These are phyloP conservation scores for Neurospora sp. DNA, from an alignment of 495 filamentous ascomycete genomes.

Conservation along the genomic window DNA sequence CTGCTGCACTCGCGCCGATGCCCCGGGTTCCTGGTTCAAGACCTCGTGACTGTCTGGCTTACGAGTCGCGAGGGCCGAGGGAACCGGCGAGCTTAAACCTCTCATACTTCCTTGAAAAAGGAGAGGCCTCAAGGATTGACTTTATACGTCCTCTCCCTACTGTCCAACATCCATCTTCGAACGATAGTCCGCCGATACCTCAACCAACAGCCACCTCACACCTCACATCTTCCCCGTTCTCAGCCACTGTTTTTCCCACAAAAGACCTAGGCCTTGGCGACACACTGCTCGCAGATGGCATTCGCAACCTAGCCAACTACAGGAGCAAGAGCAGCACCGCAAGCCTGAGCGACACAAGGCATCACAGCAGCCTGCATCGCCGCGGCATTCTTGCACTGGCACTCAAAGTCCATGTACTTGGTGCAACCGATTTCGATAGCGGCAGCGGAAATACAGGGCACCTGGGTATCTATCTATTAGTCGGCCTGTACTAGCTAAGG, in stretches of 20 bases:
- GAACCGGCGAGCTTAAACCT: background rate
- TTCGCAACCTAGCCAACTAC: slow-evolving; percentile 4
- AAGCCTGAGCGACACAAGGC: slow-evolving; percentile 4
- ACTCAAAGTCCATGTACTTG: slow-evolving; percentile 5
- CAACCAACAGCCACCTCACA: background rate
- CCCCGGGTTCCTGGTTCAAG: background rate
- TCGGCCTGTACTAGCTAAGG: background rate
- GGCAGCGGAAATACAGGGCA: slow-evolving; percentile 1
- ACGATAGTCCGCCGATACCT: background rate
- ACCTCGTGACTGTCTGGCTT: background rate
- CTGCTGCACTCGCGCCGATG: background rate
- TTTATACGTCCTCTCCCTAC: background rate
- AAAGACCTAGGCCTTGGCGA: background rate
- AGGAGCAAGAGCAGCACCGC: slow-evolving; percentile 1
- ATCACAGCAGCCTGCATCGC: slow-evolving; percentile 7
- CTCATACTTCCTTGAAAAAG: no score
- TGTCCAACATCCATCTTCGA: background rate
- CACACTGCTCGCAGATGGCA: slow-evolving; percentile 7
- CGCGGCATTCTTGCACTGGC: slow-evolving; percentile 7
- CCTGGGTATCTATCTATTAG: background rate
- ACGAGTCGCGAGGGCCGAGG: background rate
- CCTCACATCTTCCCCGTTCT: background rate
- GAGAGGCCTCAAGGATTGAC: no score
- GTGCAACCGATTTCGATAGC: slow-evolving; percentile 8
- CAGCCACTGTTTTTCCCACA: background rate